Evolutionary conservation across 148 eudicot species (phyloP).

Genomic region (Chenopodium quinoa): DNA sequence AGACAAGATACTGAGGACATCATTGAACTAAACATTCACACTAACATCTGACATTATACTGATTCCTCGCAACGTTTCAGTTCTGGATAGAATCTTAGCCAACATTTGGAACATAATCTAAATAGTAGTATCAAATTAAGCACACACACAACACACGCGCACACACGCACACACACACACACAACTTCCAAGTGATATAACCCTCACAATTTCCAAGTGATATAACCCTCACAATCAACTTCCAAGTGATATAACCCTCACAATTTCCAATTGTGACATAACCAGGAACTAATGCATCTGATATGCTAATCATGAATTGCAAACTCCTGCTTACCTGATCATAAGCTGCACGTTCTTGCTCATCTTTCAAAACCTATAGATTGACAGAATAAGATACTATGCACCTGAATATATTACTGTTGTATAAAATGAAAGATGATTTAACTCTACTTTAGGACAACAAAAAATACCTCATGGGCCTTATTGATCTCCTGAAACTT

Average conservation of each 20-base stretch:
- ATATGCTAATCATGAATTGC: background rate
- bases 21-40: too few relatives aligned
- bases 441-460: background rate
- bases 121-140: background rate
- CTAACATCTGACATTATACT: too few relatives aligned
- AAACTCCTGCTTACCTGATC: slow-evolving; percentile 59
- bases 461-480: slow-evolving; percentile 79
- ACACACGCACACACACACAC: too few relatives aligned
- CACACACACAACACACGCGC: background rate
- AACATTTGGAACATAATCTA: too few relatives aligned
- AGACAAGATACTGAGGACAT: background rate
- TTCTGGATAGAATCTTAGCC: background rate
- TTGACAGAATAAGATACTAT: background rate
- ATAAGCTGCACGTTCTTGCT: slow-evolving; percentile 72
- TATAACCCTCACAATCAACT: background rate
- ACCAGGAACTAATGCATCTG: background rate
- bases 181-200: too few relatives aligned
- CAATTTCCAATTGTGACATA: background rate
- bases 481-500: slow-evolving; percentile 86
- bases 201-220: background rate
- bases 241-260: too few relatives aligned
- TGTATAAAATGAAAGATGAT: background rate
- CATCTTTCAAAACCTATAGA: slow-evolving; percentile 82
- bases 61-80: background rate
- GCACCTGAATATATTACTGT: background rate